These are phyloP conservation scores for Madurella fahalii DNA, from an alignment of 2,329 filamentous ascomycete genomes.

Conservation along the genomic window DNA sequence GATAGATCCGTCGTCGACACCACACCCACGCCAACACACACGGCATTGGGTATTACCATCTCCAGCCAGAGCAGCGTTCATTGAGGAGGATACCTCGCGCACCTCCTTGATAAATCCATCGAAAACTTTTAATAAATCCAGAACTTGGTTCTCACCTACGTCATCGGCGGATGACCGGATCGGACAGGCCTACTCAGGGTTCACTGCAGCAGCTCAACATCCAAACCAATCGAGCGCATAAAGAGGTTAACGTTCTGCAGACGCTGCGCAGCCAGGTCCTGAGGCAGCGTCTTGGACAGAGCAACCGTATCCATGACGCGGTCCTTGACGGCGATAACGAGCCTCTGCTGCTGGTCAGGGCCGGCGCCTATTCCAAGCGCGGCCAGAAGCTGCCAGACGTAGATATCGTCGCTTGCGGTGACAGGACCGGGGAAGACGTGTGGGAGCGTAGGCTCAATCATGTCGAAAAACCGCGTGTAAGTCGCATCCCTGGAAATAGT, in stretches of 20 bases:
- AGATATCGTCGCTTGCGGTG: slow-evolving; percentile 85
- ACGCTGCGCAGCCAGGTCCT: slow-evolving; percentile 77
- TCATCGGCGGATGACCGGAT: not conserved
- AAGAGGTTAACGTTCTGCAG: slow-evolving; percentile 94
- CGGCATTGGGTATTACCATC: not conserved
- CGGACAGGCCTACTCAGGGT: not conserved
- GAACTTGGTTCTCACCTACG: not conserved
- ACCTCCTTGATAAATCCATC: not conserved
- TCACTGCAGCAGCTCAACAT: slow-evolving; percentile 69
- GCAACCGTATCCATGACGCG: slow-evolving; percentile 93
- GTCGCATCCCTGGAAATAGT: slow-evolving; percentile 58
- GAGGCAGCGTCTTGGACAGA: slow-evolving; percentile 82
- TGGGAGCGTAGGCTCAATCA: slow-evolving; percentile 76
- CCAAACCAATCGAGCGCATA: slow-evolving; percentile 97
- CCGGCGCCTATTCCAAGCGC: slow-evolving; percentile 90
- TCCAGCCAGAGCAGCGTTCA: not conserved
- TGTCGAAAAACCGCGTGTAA: slow-evolving; percentile 84
- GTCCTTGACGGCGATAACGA: slow-evolving; percentile 95
- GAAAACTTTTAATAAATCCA: slow-evolving; percentile 12
- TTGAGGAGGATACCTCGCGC: not conserved
- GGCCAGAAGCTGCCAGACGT: slow-evolving; percentile 96
- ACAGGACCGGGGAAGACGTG: slow-evolving; percentile 90
- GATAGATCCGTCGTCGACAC: not conserved
- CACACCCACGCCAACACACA: not conserved
- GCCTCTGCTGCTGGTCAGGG: slow-evolving; percentile 88